Conservation (phyloP, 1,139 yeast genomes). For the Zygoascus meyerae region DNA sequence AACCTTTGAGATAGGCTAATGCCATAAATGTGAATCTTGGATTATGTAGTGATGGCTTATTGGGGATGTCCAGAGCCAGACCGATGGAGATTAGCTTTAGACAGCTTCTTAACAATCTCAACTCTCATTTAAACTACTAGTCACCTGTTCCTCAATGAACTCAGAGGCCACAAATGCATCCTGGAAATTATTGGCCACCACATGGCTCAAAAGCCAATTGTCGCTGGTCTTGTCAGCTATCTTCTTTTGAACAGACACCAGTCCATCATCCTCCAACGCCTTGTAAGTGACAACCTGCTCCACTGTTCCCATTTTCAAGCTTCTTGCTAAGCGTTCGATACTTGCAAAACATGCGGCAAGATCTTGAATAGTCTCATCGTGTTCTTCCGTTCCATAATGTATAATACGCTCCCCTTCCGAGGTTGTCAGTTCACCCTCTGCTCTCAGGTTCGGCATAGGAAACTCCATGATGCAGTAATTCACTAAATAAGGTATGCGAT, state of each 20-base stretch:
- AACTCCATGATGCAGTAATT: neutral
- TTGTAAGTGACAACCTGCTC: conserved; percentile 22
- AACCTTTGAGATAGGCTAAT: too few relatives aligned
- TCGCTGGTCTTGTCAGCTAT: conserved; percentile 16
- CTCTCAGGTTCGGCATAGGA: conserved; percentile 4
- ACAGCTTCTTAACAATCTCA: too few relatives aligned
- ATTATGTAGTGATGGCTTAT: too few relatives aligned
- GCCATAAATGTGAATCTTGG: too few relatives aligned
- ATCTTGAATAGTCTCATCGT: neutral
- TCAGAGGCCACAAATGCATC: conserved; percentile 20
- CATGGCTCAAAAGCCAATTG: conserved; percentile 18
- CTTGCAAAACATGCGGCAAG: conserved; percentile 23
- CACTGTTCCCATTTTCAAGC: conserved; percentile 29
- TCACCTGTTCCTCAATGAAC: conserved; percentile 16
- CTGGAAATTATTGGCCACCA: conserved; percentile 16
- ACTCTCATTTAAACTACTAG: conserved; percentile 7
- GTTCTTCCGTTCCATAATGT: conserved; percentile 6
- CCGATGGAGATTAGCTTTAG: too few relatives aligned
- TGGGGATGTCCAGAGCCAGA: too few relatives aligned
- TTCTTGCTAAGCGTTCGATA: conserved; percentile 25
- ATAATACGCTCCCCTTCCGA: conserved; percentile 5
- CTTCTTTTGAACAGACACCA: conserved; percentile 9
- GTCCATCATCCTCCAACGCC: conserved; percentile 4
- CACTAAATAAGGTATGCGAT: too few relatives aligned
- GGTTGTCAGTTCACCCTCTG: conserved; percentile 8